Conservation (phyloP, 768 basidiomycete genomes). For the Glaciozyma antarctica region DNA sequence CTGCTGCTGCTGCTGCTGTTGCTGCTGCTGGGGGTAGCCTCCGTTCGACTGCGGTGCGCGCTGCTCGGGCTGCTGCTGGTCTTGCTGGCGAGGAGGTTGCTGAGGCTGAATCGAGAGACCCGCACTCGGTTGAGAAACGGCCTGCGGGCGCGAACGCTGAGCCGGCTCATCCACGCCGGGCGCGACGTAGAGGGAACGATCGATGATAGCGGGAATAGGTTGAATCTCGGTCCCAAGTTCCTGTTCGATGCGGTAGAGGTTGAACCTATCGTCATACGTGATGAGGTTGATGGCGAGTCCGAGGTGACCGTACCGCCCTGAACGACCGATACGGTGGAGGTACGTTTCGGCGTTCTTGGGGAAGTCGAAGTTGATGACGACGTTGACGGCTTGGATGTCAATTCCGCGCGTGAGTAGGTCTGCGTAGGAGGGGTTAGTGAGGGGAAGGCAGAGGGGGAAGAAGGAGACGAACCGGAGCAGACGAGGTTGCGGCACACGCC, state of each 20-base stretch:
- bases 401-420: slow-evolving; percentile 98
- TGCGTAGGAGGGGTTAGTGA: neutral
- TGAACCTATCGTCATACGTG: slow-evolving; percentile 95
- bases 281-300: slow-evolving; percentile 96
- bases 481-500: slow-evolving; percentile 98
- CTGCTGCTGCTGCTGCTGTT: slow-evolving; percentile 26
- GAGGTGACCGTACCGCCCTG: slow-evolving; percentile 92
- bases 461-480: slow-evolving; percentile 49
- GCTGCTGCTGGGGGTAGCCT: slow-evolving; percentile 23
- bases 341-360: slow-evolving; percentile 99
- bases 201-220: slow-evolving; percentile 84
- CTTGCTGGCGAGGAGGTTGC: slow-evolving; percentile 7
- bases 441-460: neutral
- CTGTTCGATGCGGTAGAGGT: slow-evolving; percentile 94
- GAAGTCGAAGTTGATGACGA: slow-evolving; percentile 99
- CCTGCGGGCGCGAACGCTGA: slow-evolving; percentile 13
- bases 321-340: slow-evolving; percentile 84
- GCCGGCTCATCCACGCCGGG: slow-evolving; percentile 44
- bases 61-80: slow-evolving; percentile 25
- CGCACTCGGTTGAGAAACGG: neutral
- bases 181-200: slow-evolving; percentile 87
- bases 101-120: slow-evolving; percentile 2
- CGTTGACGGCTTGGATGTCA: slow-evolving; percentile 99
- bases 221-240: slow-evolving; percentile 97
- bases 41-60: slow-evolving; percentile 23